phyloP scores from a whole-genome alignment of 176 grass and related monocot genomes.

The Cymbopogon citratus region DNA sequence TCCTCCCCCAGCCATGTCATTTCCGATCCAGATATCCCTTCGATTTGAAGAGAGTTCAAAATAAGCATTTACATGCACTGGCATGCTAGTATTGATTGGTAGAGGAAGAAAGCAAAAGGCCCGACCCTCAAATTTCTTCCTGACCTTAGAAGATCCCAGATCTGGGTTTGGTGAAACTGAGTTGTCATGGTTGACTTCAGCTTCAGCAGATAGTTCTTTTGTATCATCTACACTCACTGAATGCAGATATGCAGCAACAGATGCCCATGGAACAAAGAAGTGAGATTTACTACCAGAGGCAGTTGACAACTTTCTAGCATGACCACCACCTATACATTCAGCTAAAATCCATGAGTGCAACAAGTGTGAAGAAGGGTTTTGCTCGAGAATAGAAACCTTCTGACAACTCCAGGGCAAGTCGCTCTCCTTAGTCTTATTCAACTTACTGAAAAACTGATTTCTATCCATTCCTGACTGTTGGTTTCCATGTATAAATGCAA shows the following conservation, averaged over 20 bases:
- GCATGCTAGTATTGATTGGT: slow-evolving; percentile 78
- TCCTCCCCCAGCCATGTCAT: slow-evolving; percentile 94
- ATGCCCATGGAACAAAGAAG: slow-evolving; percentile 96
- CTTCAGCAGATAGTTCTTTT: slow-evolving; percentile 46
- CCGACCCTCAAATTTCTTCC: slow-evolving; percentile 66
- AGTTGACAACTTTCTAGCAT: slow-evolving; percentile 72
- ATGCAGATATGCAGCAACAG: slow-evolving; percentile 86
- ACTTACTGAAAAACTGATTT: slow-evolving; percentile 76
- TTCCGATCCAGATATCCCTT: slow-evolving; percentile 98
- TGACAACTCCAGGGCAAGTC: slow-evolving; percentile 88
- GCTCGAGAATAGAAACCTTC: slow-evolving; percentile 69
- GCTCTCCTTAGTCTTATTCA: slow-evolving; percentile 77
- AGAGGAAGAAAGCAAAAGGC: slow-evolving; percentile 97
- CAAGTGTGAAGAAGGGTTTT: slow-evolving; percentile 40
- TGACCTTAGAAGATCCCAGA: slow-evolving; percentile 41
- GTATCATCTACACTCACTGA: slow-evolving; percentile 64
- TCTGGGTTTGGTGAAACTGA: slow-evolving; percentile 40
- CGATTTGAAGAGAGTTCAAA: slow-evolving; percentile 98
- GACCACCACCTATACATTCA: slow-evolving; percentile 83
- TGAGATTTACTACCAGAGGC: slow-evolving; percentile 59
- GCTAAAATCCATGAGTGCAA: slow-evolving; percentile 83
- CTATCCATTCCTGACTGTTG: slow-evolving; percentile 66
- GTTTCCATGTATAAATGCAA: slow-evolving; percentile 73
- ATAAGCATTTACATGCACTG: slow-evolving; percentile 94
- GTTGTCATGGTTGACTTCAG: slow-evolving; percentile 41